phyloP scores from a whole-genome alignment of 169 alveolate genomes.

The Eimeria falciformis region DNA sequence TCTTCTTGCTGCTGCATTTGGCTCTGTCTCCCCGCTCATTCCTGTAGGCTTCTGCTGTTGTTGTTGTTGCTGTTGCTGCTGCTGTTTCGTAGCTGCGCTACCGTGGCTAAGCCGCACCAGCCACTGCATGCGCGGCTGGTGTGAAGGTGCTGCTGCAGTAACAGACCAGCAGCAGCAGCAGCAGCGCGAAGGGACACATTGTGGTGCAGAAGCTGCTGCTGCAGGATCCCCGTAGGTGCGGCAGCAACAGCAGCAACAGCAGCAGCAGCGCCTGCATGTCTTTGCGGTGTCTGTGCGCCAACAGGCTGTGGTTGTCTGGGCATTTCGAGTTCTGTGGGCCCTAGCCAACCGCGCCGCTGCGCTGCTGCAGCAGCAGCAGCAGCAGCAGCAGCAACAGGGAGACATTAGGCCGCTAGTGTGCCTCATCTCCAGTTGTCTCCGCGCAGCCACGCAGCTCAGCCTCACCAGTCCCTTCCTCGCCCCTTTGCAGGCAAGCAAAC shows the following conservation, averaged over 20 bases:
- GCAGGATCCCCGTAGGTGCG: too few species aligned
- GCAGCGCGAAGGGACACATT: conserved; percentile 25
- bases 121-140: background rate
- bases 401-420: background rate
- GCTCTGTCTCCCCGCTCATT: conserved; percentile 40
- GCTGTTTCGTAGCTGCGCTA: too few species aligned
- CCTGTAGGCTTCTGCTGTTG: conserved; percentile 10
- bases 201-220: background rate
- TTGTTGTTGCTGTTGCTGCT: conserved; percentile 3
- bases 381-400: conserved; percentile 21
- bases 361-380: conserved; percentile 51
- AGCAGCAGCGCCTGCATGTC: conserved; percentile 21
- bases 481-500: conserved; percentile 29
- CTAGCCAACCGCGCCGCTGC: conserved; percentile 9
- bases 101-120: background rate
- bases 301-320: conserved; percentile 48
- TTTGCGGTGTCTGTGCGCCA: background rate
- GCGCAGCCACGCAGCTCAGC: conserved; percentile 35
- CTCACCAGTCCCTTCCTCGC: conserved; percentile 39
- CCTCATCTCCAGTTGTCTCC: background rate
- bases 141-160: background rate
- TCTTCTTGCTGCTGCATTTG: conserved; percentile 52
- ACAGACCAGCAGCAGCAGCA: background rate
- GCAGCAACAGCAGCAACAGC: conserved; percentile 18
- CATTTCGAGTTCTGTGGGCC: conserved; percentile 26